These are phyloP conservation scores for Uronychia setigera DNA, from an alignment of 73 alveolate genomes.

Conservation along the genomic window DNA sequence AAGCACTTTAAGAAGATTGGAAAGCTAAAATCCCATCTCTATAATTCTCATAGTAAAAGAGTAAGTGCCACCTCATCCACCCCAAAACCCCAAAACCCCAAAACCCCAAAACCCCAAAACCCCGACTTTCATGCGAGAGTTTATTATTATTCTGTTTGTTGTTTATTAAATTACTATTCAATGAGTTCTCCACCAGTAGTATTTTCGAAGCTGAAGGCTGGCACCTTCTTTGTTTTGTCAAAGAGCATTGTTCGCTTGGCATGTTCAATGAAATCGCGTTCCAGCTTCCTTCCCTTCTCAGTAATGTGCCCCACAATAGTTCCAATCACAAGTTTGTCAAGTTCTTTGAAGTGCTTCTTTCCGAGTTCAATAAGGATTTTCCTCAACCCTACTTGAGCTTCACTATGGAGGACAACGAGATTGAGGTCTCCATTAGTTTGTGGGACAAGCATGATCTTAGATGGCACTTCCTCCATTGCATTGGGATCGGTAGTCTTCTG, in stretches of 20 bases:
- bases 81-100: too few relatives aligned
- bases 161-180: neutral
- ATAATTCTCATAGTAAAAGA: too few relatives aligned
- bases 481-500: neutral
- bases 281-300: constrained; percentile 43
- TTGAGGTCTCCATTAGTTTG: constrained; percentile 13
- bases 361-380: constrained; percentile 53
- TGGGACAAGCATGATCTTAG: constrained; percentile 55
- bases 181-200: neutral
- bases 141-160: neutral
- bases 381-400: constrained; percentile 56
- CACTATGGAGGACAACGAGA: constrained; percentile 48
- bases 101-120: too few relatives aligned
- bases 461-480: constrained; percentile 52
- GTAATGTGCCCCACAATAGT: constrained; percentile 51
- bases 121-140: too few relatives aligned
- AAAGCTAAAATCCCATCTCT: too few relatives aligned
- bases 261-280: constrained; percentile 22
- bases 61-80: too few relatives aligned
- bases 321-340: constrained; percentile 42
- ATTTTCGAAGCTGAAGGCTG: constrained; percentile 33
- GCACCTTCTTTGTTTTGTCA: constrained; percentile 30
- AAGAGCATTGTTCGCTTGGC: constrained; percentile 19
- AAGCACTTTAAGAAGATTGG: too few relatives aligned
- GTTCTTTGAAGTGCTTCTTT: constrained; percentile 61